Evolutionary conservation across 225 moss, liverwort and hornwort genomes (phyloP), one percentile per base, ranked within the genome.

Genomic region (Bryoerythrophyllum caledonicum): DNA sequence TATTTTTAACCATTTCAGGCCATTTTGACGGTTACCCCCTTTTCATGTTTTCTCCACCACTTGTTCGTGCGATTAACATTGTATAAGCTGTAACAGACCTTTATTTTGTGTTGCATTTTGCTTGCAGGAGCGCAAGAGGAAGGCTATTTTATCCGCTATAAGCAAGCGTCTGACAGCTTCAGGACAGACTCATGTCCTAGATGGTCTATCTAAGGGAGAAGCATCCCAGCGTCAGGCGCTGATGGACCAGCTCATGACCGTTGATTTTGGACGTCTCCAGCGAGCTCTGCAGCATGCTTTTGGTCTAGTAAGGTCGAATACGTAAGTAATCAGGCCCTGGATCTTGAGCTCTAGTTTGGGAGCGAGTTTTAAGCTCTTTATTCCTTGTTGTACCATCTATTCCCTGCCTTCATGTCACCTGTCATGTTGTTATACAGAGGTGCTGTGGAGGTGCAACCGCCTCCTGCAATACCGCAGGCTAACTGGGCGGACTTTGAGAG

Each of bases 141-240:
- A 86, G 28, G 93, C 89, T 25, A 87, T 86, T 32, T 76, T 94
- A 54, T 83, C 87, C 60, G 93, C 87, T 27, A 65, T 91, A 34
- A 89, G 86, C 79, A 94, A 94, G 76, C 89, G 80, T 27, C 68
- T 94, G 84, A 84, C 72, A 71, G 87, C 84, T 3, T 76, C 92
- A 46, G 83, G 86, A 34, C 94, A 96, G 80, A 66, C 80, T 16
- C 96, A 94, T 80, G 81, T 96, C 20, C 85, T 96, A 32, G 88
- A 86, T 17, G 90, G 92, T 26, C 83, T 96, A 19, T 72, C 81
- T 25, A 68, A 57, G 41, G 90, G 92, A 75, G 89, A 87, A 25
- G 84, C 88, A 71, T 74, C 60, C 34, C 86, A 92, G 79, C 82
- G 82, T 40, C 77, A 87, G 73, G 72, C 75, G 48, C 83, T 94